phyloP scores from a whole-genome alignment of 345 rosid genomes.

The Geranium rotundifolium region DNA sequence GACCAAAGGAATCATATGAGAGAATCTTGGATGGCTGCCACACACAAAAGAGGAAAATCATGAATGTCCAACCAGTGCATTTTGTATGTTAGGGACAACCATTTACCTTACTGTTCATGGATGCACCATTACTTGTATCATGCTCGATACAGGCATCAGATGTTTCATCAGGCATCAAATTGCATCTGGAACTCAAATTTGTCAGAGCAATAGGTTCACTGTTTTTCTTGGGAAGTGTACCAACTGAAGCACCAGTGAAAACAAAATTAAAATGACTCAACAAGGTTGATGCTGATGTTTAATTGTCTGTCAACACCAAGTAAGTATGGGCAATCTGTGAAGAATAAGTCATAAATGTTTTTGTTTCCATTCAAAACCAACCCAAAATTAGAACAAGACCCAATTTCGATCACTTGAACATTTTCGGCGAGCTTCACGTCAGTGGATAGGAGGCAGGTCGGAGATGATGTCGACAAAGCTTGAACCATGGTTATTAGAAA shows the following conservation, averaged over 20 bases:
- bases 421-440: too few relatives aligned
- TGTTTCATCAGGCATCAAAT: constrained; percentile 13
- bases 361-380: too few relatives aligned
- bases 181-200: constrained; percentile 17
- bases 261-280: not conserved
- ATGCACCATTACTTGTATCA: constrained; percentile 21
- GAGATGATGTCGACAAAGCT: too few relatives aligned
- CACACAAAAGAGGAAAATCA: not conserved
- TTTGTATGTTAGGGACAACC: too few relatives aligned
- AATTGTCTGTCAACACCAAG: too few relatives aligned
- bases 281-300: too few relatives aligned
- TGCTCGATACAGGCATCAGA: constrained; percentile 17
- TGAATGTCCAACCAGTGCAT: not conserved
- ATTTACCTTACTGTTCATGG: constrained; percentile 32
- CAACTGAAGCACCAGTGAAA: constrained; percentile 17
- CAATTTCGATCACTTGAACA: too few relatives aligned
- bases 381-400: too few relatives aligned
- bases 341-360: too few relatives aligned
- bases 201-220: constrained; percentile 20
- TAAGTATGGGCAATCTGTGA: too few relatives aligned
- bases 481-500: too few relatives aligned
- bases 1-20: constrained; percentile 7
- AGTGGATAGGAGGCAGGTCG: too few relatives aligned
- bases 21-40: constrained; percentile 1
- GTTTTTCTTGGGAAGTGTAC: constrained; percentile 28